Base-by-base conservation (phyloP, 73 alveolate genomes). In the Blepharisma stoltei region DNA sequence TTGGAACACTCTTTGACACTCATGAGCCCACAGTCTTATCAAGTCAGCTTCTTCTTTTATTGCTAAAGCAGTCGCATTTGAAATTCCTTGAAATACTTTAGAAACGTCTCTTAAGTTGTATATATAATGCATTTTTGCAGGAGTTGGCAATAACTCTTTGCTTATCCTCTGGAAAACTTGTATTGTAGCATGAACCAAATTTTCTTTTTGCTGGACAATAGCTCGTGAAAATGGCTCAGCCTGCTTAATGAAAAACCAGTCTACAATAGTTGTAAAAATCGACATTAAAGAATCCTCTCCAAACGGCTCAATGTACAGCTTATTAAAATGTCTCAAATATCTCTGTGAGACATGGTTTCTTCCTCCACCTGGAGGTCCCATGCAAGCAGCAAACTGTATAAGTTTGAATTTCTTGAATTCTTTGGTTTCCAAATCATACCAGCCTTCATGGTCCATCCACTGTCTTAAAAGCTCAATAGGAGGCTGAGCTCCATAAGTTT, bases 361-460 rank as follows among this genome's bases (percentile, higher is more conserved):
- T 11, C 99, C 99, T 20, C 99, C 98, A 4, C 99, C 98, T 32
- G 99, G 99, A 5, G 99, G 99, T 53, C 99, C 99, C 99, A 98
- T 98, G 44, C 99, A 97, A n/a, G 99, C 97, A 65, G 96, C 96
- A 87, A 98, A 98, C 55, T 91, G 95, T 32, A 91, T 93, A 52
- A 90, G 93, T 45, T 88, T 88, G 54, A 95, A 90, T 48, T 81
- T 81, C 71, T 93, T 91, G 84, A 96, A 94, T 45, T 93, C 97
- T 86, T 92, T 78, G 54, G 96, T 87, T 43, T 91, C 98, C 47
- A 95, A 78, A 77, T 95, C 98, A 85, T 95, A 97, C 99, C 99
- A 97, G 65, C 99, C 99, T 23, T 98, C 99, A 81, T 91, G 88
- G 88, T 92, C 99, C 99, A 97, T 98, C 99, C 99, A 98, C 79